A percentile compares a stretch with the other conserved stretches of the same genome.
These are phyloP conservation scores for Inosperma sp. DNA, from an alignment of 768 basidiomycete genomes.

Conservation along the genomic window DNA sequence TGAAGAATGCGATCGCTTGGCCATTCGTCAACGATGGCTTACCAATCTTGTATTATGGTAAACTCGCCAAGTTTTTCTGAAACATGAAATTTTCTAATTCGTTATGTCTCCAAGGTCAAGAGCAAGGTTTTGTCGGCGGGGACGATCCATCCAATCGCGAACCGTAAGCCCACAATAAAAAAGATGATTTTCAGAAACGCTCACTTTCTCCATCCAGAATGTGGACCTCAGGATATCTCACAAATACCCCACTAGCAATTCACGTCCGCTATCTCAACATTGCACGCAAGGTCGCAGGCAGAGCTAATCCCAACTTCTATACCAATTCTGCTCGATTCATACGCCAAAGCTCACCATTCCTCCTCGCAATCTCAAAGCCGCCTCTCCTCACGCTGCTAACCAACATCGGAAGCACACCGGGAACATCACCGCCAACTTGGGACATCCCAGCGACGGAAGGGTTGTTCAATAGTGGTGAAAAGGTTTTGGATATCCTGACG, in stretches of 20 bases:
- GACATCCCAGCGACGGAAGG: constrained; percentile 32
- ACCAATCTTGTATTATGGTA: constrained; percentile 51
- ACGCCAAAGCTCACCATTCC: constrained; percentile 32
- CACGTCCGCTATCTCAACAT: constrained; percentile 48
- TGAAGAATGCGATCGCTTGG: constrained; percentile 58
- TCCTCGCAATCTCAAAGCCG: constrained; percentile 49
- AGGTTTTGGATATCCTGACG: constrained; percentile 49
- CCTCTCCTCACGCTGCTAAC: constrained; percentile 55
- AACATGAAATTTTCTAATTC: not conserved
- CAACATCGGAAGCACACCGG: constrained; percentile 41
- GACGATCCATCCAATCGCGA: constrained; percentile 63
- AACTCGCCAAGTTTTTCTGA: not conserved
- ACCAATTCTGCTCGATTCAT: constrained; percentile 47
- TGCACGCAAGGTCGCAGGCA: constrained; percentile 48
- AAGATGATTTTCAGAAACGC: not conserved
- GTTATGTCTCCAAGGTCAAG: constrained; percentile 37
- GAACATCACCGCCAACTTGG: constrained; percentile 29
- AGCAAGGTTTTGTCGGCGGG: constrained; percentile 57
- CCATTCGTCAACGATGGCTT: constrained; percentile 65
- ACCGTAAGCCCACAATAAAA: constrained; percentile 31
- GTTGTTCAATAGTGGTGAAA: constrained; percentile 38
- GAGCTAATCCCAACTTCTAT: constrained; percentile 39
- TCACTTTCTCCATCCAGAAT: constrained; percentile 34
- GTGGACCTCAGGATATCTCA: constrained; percentile 54
- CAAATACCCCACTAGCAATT: constrained; percentile 41